Evolutionary conservation across 805 yeast genomes (phyloP).

Genomic region (Barnettozyma wickerhamii): DNA sequence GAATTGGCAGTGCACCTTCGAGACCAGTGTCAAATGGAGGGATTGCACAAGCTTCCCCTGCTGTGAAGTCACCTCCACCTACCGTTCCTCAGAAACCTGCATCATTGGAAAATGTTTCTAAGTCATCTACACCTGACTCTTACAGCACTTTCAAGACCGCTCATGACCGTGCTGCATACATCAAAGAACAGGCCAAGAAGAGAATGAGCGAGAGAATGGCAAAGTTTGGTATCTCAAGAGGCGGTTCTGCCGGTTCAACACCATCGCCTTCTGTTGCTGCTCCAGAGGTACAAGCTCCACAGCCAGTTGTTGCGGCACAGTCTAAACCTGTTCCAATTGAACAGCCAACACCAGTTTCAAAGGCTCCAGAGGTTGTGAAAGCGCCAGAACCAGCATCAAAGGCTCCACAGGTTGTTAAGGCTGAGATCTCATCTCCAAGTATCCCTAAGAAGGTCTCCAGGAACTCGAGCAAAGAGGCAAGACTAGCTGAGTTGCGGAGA

Average conservation of each 20-base stretch:
- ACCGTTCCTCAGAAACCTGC: constrained; percentile 2
- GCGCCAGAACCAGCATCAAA: constrained; percentile 4
- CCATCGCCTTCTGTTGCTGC: constrained; percentile 13
- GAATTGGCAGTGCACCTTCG: constrained; percentile 18
- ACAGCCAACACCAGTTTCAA: background rate
- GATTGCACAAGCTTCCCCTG: constrained; percentile 4
- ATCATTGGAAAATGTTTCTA: constrained; percentile 10
- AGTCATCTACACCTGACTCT: constrained; percentile 22
- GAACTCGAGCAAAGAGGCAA: constrained; percentile 56
- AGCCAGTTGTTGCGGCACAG: constrained; percentile 1
- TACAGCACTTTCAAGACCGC: constrained; percentile 38
- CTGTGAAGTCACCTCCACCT: constrained; percentile 14
- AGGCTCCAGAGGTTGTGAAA: constrained; percentile 7
- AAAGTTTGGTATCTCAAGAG: constrained; percentile 62
- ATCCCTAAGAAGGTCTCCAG: too few species aligned
- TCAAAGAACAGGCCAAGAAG: constrained; percentile 76
- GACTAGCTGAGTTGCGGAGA: constrained; percentile 50
- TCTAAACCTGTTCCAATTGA: constrained; percentile 5
- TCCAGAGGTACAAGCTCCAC: constrained; percentile 2
- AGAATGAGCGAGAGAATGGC: constrained; percentile 86
- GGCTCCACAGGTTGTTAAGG: constrained; percentile 37
- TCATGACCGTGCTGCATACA: constrained; percentile 71
- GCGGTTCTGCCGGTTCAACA: constrained; percentile 24
- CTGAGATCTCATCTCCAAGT: too few species aligned
- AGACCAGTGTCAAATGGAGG: constrained; percentile 1